Base-by-base conservation (phyloP, 495 filamentous ascomycete genomes). In the Extremus antarcticus region DNA sequence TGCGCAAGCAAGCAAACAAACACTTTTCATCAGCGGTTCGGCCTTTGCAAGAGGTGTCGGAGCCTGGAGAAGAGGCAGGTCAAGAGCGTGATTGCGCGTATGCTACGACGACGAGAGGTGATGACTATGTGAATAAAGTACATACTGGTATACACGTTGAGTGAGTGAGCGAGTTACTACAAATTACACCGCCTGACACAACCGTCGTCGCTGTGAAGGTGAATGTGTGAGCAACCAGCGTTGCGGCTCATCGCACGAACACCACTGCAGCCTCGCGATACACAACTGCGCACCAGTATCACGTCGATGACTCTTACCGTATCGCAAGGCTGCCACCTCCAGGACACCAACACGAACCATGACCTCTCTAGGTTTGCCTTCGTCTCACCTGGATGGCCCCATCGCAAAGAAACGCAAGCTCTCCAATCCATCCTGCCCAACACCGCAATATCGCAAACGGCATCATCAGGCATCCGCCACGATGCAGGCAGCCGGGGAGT, bases 11-110 rank as follows among this genome's bases (percentile, higher is more conserved):
- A 15, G 23, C 10, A 40, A 25, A 29, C 50, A 52, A 40, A n/a
- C 45, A 17, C 51, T 53, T 53, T 25, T 38, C 25, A 21, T 29
- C 20, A 41, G 17, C 11, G 7, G 25, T 25, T 19, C 11, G 43
- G 35, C 4, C 47, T 20, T 50, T 40, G n/a, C 53, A 50, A n/a
- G 50, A 9, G 35, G 17, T 3, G 55, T 48, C n/a, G 35, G 38
- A 47, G 21, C 2, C 40, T 57, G 55, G 49, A 57, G 55, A 57
- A 51, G 54, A 56, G 47, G 13, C 3, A 29, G 23, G 13, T n/a
- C n/a, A n/a, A n/a, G n/a, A n/a, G n/a, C n/a, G n/a, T n/a, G n/a
- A n/a, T n/a, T n/a, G n/a, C n/a, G n/a, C n/a, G n/a, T n/a, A n/a
- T n/a, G n/a, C n/a, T n/a, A n/a, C n/a, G n/a, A n/a, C n/a, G n/a